Base-by-base conservation (phyloP, 495 filamentous ascomycete species). In the Penicillium waksmanii region DNA sequence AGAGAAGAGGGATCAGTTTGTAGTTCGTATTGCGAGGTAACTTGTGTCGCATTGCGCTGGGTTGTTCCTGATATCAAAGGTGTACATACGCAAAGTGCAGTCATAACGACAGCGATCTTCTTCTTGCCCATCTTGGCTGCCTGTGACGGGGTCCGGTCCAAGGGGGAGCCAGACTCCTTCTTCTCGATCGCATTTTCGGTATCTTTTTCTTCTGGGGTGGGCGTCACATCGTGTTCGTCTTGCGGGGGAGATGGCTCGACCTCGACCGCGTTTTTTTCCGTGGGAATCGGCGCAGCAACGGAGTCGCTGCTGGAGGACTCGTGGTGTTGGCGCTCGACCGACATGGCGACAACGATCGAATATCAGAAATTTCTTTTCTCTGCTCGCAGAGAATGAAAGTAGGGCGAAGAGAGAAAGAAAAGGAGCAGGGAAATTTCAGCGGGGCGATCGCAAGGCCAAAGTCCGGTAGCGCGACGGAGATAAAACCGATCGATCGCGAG, bases 61-160 rank as follows among this genome's bases (percentile, higher is more conserved):
- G 17, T 7, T 40, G 36, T 40, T 40, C 36, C 36, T 40, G 12
- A 12, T 40, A n/a, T 40, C 11, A 13, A 17, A 17, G 42, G 17
- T 44, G n/a, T 18, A 44, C 79, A 67, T 71, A 83, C 78, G 61
- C 78, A 82, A 49, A 84, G 73, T 2, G 81, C 79, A 4, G 52
- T 55, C 80, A 84, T 84, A 23, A 84, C 77, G 18, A 81, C 63
- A 3, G 70, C 61, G 34, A 80, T 75, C 68, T 82, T 80, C 55
- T 76, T 77, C 63, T 76, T 79, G 25, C 79, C 78, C 67, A 82
- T 66, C 49, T 73, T 73, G 9, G 75, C 67, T 3, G 73, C 72
- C 61, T 81, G 75, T 1, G 78, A 79, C 1, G 72, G 66, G 3
- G 68, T 65, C 17, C 65, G 68, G 38, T 74, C 75, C n/a, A 78